Base-by-base conservation (phyloP, 768 basidiomycete species). In the Tylopilus sp. region DNA sequence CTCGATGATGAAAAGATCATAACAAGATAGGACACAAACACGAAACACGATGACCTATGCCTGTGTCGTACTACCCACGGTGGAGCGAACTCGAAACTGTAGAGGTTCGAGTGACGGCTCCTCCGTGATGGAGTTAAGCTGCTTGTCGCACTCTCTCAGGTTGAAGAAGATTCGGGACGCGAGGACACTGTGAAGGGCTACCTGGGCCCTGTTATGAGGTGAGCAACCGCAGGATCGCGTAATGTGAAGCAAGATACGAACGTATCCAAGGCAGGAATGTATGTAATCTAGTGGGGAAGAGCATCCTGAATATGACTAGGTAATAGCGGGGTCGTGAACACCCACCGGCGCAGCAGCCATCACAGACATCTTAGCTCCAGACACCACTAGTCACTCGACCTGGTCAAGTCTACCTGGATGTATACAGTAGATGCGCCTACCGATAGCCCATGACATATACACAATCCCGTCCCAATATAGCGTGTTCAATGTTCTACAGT, bases 391-490 rank as follows among this genome's bases (percentile, higher is more conserved):
- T 39, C 0, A 40, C 28, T 20, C 36, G n/a, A 47, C 47, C 18
- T 17, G 12, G 41, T 55, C 44, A 48, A 39, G 22, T 3, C 11
- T 17, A 8, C 4, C 10, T 15, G 11, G 6, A 20, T 6, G 10
- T 8, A 8, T 20, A 48, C 11, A 4, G 7, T 11, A 8, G 20
- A 13, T 6, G 30, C 11, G 2, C 57, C 40, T 25, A 67, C 64
- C 2, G 20, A 64, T 67, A 11, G 57, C 40, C 38, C 59, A 53
- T 41, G 46, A 51, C 62, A 65, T 65, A 17, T 67, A 65, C 46
- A 54, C 18, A 31, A 67, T 64, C 10, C 64, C 65, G 3, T 62
- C 65, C 65, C 61, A 59, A 39, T 65, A 65, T 3, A 65, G 38
- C 9, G 59, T 66, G 35, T 47, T 59, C 41, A 67, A 36, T 2